A percentile compares a stretch with the other conserved stretches of the same genome.
These are phyloP conservation scores for Carex parvula DNA, from an alignment of 176 grass and related monocot genomes.

Conservation along the genomic window DNA sequence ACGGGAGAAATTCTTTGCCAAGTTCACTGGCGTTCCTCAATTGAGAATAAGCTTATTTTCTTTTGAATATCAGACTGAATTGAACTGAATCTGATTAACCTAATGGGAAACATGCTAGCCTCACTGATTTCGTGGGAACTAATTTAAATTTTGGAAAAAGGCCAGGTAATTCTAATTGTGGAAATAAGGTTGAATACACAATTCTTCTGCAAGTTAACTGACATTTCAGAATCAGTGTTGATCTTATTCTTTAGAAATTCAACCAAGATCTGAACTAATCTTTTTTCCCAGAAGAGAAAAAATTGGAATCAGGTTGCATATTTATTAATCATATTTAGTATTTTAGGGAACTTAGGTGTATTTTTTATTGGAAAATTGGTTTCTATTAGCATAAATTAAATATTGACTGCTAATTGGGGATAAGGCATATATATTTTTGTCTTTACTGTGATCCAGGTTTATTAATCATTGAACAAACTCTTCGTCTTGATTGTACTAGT, in stretches of 20 bases:
- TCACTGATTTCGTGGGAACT: neutral
- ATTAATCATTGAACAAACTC: neutral
- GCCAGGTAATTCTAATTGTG: neutral
- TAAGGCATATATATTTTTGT: neutral
- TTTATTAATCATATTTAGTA: neutral
- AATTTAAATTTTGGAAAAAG: neutral
- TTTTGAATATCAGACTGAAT: neutral
- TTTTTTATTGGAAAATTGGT: neutral
- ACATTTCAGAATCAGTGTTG: neutral
- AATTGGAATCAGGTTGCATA: neutral
- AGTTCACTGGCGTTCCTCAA: neutral
- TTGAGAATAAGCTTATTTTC: neutral
- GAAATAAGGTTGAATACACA: neutral
- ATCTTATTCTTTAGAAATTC: neutral
- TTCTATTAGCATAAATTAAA: neutral
- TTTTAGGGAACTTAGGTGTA: neutral
- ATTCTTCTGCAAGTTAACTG: neutral
- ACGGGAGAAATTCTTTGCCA: neutral
- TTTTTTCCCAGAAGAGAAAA: neutral
- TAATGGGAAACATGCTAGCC: neutral
- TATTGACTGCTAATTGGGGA: neutral
- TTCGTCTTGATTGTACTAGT: conserved; percentile 1
- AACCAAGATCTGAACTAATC: neutral
- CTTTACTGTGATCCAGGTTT: neutral
- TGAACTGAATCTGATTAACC: neutral